These are phyloP conservation scores for Scedosporium apiospermum DNA, from an alignment of 2,329 filamentous ascomycete species.

Conservation along the genomic window DNA sequence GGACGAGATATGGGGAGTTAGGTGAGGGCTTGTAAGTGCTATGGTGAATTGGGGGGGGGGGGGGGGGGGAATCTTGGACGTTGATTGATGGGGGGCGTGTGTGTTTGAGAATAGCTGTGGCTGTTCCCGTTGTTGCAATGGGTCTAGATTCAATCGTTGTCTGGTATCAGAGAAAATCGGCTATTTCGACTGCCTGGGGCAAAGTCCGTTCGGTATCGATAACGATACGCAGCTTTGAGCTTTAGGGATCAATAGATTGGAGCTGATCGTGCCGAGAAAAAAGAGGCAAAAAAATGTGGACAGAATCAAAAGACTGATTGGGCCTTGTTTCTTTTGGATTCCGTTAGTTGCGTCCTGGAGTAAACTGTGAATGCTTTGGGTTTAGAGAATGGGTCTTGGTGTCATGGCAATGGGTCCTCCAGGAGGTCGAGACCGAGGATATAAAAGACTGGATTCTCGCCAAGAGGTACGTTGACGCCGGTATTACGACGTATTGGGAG, in stretches of 20 bases:
- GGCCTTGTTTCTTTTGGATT: background rate
- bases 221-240: too few species aligned
- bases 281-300: background rate
- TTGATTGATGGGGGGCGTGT: too few species aligned
- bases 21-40: background rate
- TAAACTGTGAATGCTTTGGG: background rate
- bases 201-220: too few species aligned
- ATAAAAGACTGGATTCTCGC: constrained; percentile 2
- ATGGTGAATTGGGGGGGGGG: background rate
- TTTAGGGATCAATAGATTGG: too few species aligned
- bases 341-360: background rate
- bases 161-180: too few species aligned
- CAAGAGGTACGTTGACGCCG: constrained; percentile 5
- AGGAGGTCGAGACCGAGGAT: constrained; percentile 1
- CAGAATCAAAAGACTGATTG: background rate
- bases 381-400: background rate
- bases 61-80: too few species aligned
- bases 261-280: background rate
- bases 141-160: background rate
- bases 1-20: background rate
- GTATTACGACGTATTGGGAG: constrained; percentile 1
- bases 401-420: background rate
- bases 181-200: too few species aligned
- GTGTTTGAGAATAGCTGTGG: background rate
- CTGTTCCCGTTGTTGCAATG: background rate